A percentile compares a stretch with the other conserved stretches of the same genome.
Evolutionary conservation across 768 basidiomycete genomes (phyloP).

Genomic region (Stropharia rugosoannulata): DNA sequence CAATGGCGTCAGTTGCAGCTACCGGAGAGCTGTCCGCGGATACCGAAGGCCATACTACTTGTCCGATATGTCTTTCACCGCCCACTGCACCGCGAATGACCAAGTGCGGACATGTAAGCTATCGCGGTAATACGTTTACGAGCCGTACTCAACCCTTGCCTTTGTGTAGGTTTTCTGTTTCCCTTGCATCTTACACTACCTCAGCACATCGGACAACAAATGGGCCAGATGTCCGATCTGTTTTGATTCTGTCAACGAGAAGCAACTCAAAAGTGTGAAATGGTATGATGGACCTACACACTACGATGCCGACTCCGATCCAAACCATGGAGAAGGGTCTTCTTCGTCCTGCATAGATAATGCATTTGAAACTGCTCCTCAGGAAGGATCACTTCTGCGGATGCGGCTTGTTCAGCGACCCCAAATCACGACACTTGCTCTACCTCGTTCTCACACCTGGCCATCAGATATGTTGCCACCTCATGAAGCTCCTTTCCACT

Average conservation of each 20-base stretch:
- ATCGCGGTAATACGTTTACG: conserved; percentile 8
- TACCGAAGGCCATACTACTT: conserved; percentile 68
- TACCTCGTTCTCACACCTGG: conserved; percentile 92
- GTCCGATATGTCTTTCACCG: conserved; percentile 94
- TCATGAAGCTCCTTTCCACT: conserved; percentile 93
- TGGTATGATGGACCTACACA: conserved; percentile 67
- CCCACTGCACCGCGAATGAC: conserved; percentile 92
- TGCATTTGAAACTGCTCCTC: conserved; percentile 39
- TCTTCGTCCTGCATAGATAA: conserved; percentile 41
- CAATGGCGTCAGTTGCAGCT: conserved; percentile 63
- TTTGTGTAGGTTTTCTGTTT: conserved; percentile 82
- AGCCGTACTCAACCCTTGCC: conserved; percentile 8
- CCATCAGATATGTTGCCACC: conserved; percentile 90
- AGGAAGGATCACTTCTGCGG: conserved; percentile 58
- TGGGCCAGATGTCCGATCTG: conserved; percentile 96
- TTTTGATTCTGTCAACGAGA: conserved; percentile 88
- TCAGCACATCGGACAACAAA: conserved; percentile 82
- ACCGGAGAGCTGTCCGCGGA: conserved; percentile 37
- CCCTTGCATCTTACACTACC: conserved; percentile 90
- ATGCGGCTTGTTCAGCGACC: conserved; percentile 94
- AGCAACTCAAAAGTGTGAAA: conserved; percentile 89
- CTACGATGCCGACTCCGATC: conserved; percentile 30
- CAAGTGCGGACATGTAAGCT: conserved; percentile 94
- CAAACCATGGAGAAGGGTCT: conserved; percentile 32
- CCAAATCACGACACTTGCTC: conserved; percentile 90